Base-by-base conservation (phyloP, 1,139 yeast species). In the Lodderomyces theae region DNA sequence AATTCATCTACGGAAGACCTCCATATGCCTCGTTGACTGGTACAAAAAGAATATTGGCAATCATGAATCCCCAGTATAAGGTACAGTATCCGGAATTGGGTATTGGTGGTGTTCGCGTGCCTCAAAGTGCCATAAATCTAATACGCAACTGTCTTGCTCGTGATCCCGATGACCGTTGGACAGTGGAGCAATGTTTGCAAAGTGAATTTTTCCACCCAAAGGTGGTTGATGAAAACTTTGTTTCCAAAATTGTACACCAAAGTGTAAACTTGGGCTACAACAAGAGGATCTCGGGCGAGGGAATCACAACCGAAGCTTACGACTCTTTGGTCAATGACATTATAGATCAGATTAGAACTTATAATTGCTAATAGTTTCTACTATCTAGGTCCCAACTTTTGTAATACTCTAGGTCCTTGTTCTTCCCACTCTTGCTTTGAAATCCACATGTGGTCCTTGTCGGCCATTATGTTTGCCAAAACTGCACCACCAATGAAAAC, bases 401-500 rank as follows among this genome's bases (percentile, higher is more conserved):
- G 76, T 62, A 92, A 79, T 16, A 88, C 80, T 39, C 92, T 77
- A 34, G 95, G 79, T 29, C 97, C 98, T 58, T 86, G 87, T 68
- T 92, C 99, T 62, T 88, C 94, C 98, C 98, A 92, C 68, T 92
- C 99, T 60, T 85, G 87, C 62, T 86, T 89, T 42, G 90, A 74
- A 54, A 94, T 80, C 99, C 99, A 90, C 96, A 92, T 86, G 58
- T 89, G 96, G 50, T 90, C 97, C 64, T 90, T 92, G 62, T 92
- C 96, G 36, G 95, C 95, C 97, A 94, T 92, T 54, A 92, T 92
- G 58, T 86, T 89, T 28, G 99, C 98, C 58, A 92, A 75, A 15
- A 92, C 98, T 5, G 98, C 98, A 57, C 99, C 99, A 53, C 99
- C 99, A 51, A 92, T 83, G 66, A 92, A 92, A 34, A 92, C 99